A percentile compares a stretch with the other conserved stretches of the same genome.
phyloP scores from a whole-genome alignment of 2,329 filamentous ascomycete species.

The Leptographium galeiforme region DNA sequence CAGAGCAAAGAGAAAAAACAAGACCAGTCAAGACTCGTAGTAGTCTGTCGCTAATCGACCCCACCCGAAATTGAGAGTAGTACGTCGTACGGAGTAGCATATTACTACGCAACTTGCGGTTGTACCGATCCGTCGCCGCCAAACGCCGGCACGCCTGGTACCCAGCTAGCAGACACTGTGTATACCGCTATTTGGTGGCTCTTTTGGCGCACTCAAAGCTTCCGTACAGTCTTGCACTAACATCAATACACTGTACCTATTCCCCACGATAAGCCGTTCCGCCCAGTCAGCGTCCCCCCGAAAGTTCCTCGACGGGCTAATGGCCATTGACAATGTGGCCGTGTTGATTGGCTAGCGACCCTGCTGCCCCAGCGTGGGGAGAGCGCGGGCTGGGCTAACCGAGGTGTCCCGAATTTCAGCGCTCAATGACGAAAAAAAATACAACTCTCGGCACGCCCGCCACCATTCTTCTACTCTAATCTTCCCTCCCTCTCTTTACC shows the following conservation, averaged over 20 bases:
- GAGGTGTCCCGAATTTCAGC: conserved; percentile 14
- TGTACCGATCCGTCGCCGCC: neutral
- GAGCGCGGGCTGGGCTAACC: conserved; percentile 9
- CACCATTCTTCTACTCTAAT: neutral
- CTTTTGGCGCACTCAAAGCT: neutral
- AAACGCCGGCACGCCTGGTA: neutral
- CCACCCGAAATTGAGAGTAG: too few relatives aligned
- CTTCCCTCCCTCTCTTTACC: neutral
- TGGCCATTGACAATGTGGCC: conserved; percentile 10
- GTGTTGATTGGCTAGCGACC: conserved; percentile 8
- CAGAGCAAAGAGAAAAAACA: neutral
- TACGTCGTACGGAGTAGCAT: too few relatives aligned
- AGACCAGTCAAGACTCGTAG: neutral
- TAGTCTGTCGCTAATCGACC: neutral
- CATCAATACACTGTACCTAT: neutral
- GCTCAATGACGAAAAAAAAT: conserved; percentile 9
- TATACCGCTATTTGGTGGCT: neutral
- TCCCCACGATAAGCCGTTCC: conserved; percentile 1
- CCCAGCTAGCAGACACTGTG: neutral
- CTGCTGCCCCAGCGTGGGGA: neutral
- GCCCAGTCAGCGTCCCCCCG: conserved; percentile 11
- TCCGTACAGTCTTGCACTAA: neutral
- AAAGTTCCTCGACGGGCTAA: conserved; percentile 8
- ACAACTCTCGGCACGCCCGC: neutral
- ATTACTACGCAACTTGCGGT: neutral